phyloP scores from a whole-genome alignment of 331 rosid genomes.

The Malus hybrid region DNA sequence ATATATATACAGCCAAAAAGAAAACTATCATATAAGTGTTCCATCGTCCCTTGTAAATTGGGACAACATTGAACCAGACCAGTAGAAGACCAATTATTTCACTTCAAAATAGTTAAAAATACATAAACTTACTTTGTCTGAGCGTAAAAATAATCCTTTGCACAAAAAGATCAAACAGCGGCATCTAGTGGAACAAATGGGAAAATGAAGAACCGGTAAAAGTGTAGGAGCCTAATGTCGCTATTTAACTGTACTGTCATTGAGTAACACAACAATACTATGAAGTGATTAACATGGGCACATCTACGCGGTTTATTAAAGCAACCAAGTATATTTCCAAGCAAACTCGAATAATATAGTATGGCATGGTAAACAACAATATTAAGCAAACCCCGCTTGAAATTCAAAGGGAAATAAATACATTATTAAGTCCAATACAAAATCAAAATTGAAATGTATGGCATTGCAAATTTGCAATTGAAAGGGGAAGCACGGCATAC shows the following conservation, averaged over 20 bases:
- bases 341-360: neutral
- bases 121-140: neutral
- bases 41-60: neutral
- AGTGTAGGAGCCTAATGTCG: neutral
- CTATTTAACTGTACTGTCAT: neutral
- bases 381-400: neutral
- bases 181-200: neutral
- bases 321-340: neutral
- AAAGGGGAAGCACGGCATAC: conserved; percentile 23
- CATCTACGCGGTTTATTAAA: neutral
- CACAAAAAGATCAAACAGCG: neutral
- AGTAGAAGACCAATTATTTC: neutral
- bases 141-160: neutral
- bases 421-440: neutral
- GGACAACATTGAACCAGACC: neutral
- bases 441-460: neutral
- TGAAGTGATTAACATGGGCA: neutral
- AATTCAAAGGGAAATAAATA: neutral
- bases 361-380: neutral
- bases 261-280: neutral
- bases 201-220: neutral
- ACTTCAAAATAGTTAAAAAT: neutral
- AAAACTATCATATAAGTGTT: neutral
- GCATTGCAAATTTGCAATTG: neutral
- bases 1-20: neutral